Base-by-base conservation (phyloP, 345 rosid species). In the Camelina laxa region DNA sequence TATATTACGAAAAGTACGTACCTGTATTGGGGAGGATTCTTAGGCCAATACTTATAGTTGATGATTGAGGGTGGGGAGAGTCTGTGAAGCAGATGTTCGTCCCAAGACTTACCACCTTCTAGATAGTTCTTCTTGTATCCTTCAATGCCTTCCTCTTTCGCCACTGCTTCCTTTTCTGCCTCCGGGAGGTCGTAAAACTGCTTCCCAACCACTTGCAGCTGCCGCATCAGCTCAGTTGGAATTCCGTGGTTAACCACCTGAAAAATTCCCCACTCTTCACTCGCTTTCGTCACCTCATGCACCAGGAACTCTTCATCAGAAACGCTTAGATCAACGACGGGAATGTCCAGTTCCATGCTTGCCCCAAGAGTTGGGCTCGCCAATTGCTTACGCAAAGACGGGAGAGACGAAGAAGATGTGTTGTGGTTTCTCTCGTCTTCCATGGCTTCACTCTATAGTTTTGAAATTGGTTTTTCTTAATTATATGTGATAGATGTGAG, bases 161-260 rank as follows among this genome's bases (percentile, higher is more conserved):
- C 57, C n/a, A 51, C 31, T 0, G 57, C 57, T 21, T 51, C 31
- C 7, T 51, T 51, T 12, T 51, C 31, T 2, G 30, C 1, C 31
- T 6, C 57, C 8, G 57, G 31, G n/a, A 51, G 57, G 8, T 51
- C 30, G 8, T 4, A 51, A 13, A 51, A 51, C 57, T 51, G 57
- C 15, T 5, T 51, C 8, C 31, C 57, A 21, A 21, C 57, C 49
- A 15, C 81, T 85, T 87, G 87, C 2, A 92, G 39, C 22, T 65
- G 74, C 14, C 7, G 5, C 0, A 89, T 82, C 0, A 88, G 42
- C 6, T 84, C 82, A 76, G 3, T 19, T 19, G 81, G 76, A 2
- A 79, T 73, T 0, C 83, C 83, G 16, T 81, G 83, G 65, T 79
- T 79, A 2, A 79, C 73, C n/a, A 81, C 63, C 60, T 82, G 87